Base-by-base conservation (phyloP, 495 filamentous ascomycete genomes). In the Oidiodendron maius region DNA sequence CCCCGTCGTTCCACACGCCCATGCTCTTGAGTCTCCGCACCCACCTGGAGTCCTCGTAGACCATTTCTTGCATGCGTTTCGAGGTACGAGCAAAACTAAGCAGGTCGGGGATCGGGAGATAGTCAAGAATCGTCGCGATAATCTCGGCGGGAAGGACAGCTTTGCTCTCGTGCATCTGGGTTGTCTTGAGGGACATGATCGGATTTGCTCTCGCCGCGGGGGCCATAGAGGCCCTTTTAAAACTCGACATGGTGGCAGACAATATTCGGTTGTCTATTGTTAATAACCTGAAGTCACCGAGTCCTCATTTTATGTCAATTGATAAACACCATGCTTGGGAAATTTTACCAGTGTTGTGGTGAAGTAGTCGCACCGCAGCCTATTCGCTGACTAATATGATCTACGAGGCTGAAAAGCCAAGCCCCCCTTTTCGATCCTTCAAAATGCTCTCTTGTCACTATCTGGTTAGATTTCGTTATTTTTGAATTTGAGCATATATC, bases 21-120 rank as follows among this genome's bases (percentile, higher is more conserved):
- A 99, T 95, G 23, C 72, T 75, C 58, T 84, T 81, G 25, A 99
- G 67, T 50, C 81, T 77, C 46, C 85, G 81, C 39, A 96, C 84
- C 93, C 93, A 99, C 69, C 91, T 78, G 16, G 89, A 86, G 64
- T 99, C 93, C 72, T 99, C 94, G 69, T 97, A 97, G 10, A 94
- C 94, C 90, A 99, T 99, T 65, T 99, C 93, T 55, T 84, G 85
- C 76, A 95, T 81, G 38, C 89, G 86, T 63, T 80, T 84, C 45
- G 89, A 96, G 23, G 86, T 84, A 23, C 84, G 82, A n/a, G 93
- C 93, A 62, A 87, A 91, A 44, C 81, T 80, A 51, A 96, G 72
- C 35, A 93, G 81, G 58, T 95, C 91, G 46, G 83, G 70, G 30
- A 94, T 75, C 24, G 89, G 82, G 50, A 96, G 79, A 67, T 91